These are phyloP conservation scores for Marasmius oreades DNA, from an alignment of 1,284 basidiomycete genomes.

Conservation along the genomic window DNA sequence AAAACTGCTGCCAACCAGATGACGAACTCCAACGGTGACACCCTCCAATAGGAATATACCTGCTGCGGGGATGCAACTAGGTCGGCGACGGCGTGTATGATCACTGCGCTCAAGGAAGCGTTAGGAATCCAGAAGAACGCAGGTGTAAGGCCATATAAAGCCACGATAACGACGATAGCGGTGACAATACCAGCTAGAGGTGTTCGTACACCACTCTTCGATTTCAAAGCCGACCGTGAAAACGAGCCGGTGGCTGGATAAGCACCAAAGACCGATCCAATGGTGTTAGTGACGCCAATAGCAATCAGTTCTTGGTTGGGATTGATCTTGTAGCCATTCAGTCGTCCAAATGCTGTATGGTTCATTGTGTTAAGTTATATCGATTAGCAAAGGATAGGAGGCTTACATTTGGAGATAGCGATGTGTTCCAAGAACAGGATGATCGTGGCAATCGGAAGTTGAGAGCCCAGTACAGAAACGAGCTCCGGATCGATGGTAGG, in stretches of 20 bases:
- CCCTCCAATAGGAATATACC: slow-evolving; percentile 87
- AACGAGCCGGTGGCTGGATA: slow-evolving; percentile 98
- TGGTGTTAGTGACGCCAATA: slow-evolving; percentile 92
- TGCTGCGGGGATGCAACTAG: slow-evolving; percentile 86
- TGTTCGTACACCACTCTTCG: slow-evolving; percentile 94
- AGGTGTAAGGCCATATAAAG: slow-evolving; percentile 88
- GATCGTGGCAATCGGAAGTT: slow-evolving; percentile 92
- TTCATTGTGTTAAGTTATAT: slow-evolving; percentile 4
- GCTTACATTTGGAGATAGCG: slow-evolving; percentile 85
- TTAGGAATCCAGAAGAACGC: slow-evolving; percentile 89
- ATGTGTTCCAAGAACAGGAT: slow-evolving; percentile 96
- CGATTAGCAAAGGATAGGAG: neutral
- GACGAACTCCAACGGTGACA: slow-evolving; percentile 89
- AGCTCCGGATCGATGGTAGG: slow-evolving; percentile 68
- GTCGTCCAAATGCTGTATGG: slow-evolving; percentile 81
- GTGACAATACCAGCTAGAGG: slow-evolving; percentile 89
- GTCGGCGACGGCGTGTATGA: slow-evolving; percentile 94
- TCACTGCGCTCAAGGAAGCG: slow-evolving; percentile 84
- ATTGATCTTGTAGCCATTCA: slow-evolving; percentile 97
- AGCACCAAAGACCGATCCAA: slow-evolving; percentile 85
- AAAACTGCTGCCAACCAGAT: slow-evolving; percentile 91
- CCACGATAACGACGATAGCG: slow-evolving; percentile 87
- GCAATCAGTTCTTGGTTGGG: slow-evolving; percentile 97
- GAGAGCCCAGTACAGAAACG: slow-evolving; percentile 65
- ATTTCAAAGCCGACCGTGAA: slow-evolving; percentile 94